phyloP scores from a whole-genome alignment of 345 rosid species.

The Brassica cretica region DNA sequence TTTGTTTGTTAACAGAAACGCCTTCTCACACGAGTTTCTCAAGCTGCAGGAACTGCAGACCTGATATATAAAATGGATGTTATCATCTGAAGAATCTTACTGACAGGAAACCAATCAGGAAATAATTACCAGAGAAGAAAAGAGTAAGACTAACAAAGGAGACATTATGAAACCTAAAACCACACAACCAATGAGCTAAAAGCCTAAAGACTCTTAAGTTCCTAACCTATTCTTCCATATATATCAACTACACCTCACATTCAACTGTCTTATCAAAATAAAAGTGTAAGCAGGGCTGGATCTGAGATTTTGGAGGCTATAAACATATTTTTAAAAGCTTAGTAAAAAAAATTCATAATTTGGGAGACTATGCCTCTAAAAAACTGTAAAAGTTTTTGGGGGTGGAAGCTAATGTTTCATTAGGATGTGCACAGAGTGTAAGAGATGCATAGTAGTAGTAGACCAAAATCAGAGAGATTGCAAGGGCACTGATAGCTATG shows the following conservation, averaged over 20 bases:
- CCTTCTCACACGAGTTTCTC: constrained; percentile 85
- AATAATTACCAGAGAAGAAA: neutral
- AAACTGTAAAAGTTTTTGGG: too few relatives aligned
- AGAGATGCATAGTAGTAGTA: neutral
- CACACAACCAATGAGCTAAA: neutral
- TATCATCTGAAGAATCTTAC: constrained; percentile 29
- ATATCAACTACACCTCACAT: neutral
- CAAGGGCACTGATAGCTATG: neutral
- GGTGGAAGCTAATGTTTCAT: too few relatives aligned
- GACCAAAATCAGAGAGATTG: neutral
- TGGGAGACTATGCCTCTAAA: too few relatives aligned
- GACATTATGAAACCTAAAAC: constrained; percentile 9
- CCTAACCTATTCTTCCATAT: neutral
- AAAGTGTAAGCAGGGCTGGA: neutral
- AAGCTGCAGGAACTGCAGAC: constrained; percentile 93
- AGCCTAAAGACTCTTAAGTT: neutral
- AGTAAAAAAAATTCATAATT: too few relatives aligned
- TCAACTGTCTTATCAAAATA: neutral
- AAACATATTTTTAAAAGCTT: too few relatives aligned
- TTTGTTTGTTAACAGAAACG: constrained; percentile 77
- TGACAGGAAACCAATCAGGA: constrained; percentile 19
- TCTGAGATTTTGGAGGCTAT: too few relatives aligned
- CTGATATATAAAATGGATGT: constrained; percentile 48
- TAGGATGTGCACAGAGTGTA: too few relatives aligned
- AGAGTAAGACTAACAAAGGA: neutral